Evolutionary conservation across 2,329 filamentous ascomycete species (phyloP).

Genomic region (Colletotrichum navitas): DNA sequence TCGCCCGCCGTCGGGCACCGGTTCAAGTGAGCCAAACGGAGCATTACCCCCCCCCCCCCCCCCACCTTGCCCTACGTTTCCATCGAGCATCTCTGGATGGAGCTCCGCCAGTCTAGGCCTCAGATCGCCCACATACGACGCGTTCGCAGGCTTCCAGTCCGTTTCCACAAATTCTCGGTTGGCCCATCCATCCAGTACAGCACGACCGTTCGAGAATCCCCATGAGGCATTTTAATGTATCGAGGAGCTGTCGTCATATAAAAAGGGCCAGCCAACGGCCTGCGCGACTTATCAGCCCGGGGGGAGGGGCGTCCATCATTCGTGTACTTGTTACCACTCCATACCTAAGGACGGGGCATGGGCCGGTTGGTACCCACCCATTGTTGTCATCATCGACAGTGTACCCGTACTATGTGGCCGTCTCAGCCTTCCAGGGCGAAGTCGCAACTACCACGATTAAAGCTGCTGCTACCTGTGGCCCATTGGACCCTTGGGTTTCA

Average conservation of each 20-base stretch:
- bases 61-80: conserved; percentile 30
- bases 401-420: not conserved
- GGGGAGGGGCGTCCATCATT: conserved; percentile 24
- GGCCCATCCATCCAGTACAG: conserved; percentile 19
- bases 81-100: conserved; percentile 1
- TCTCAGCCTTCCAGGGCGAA: conserved; percentile 36
- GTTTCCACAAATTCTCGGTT: conserved; percentile 22
- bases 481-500: conserved; percentile 11
- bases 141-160: not conserved
- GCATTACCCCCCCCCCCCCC: too few relatives aligned
- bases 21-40: conserved; percentile 13
- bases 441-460: conserved; percentile 18
- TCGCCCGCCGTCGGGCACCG: conserved; percentile 1
- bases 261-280: not conserved
- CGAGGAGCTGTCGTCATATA: not conserved
- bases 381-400: conserved; percentile 9
- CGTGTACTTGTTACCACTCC: not conserved
- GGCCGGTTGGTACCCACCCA: conserved; percentile 28
- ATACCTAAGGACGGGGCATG: not conserved
- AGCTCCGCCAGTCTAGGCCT: conserved; percentile 28
- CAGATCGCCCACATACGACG: conserved; percentile 14
- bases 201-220: conserved; percentile 4
- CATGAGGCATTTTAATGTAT: conserved; percentile 29
- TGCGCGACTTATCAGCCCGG: conserved; percentile 19
- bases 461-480: too few relatives aligned